Conservation (phyloP, 768 basidiomycete species). For the Termitomyces sp. region DNA sequence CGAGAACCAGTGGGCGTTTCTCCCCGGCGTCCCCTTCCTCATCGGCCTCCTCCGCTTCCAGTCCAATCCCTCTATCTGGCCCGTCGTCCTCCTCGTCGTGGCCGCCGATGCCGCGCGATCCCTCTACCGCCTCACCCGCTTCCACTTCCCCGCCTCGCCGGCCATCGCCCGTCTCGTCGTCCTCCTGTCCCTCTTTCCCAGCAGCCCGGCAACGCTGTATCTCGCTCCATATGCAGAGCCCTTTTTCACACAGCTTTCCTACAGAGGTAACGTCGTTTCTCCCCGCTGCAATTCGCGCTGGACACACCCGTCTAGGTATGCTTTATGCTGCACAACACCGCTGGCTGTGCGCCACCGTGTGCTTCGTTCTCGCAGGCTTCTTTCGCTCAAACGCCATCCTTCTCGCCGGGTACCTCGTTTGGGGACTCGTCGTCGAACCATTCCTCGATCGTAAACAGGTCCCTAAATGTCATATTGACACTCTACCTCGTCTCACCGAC, state of each 20-base stretch:
- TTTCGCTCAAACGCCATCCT: slow-evolving; percentile 80
- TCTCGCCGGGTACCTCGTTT: slow-evolving; percentile 71
- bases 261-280: slow-evolving; percentile 43
- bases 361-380: slow-evolving; percentile 54
- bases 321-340: slow-evolving; percentile 40
- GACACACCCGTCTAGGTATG: slow-evolving; percentile 41
- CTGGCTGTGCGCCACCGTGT: slow-evolving; percentile 52
- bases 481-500: not conserved
- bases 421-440: slow-evolving; percentile 61
- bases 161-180: slow-evolving; percentile 56
- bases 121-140: slow-evolving; percentile 29
- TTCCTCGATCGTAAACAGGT: slow-evolving; percentile 34
- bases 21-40: slow-evolving; percentile 59
- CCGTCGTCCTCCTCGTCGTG: slow-evolving; percentile 30
- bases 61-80: slow-evolving; percentile 19
- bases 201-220: slow-evolving; percentile 70
- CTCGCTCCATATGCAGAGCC: slow-evolving; percentile 80
- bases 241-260: slow-evolving; percentile 78
- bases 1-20: slow-evolving; percentile 88
- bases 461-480: not conserved
- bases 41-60: slow-evolving; percentile 31
- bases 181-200: slow-evolving; percentile 70
- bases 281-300: not conserved
- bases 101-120: slow-evolving; percentile 35
- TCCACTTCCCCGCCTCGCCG: slow-evolving; percentile 50